Percentiles rank a stretch among this genome's conserved stretches.
Evolutionary conservation across 2,329 filamentous ascomycete genomes (phyloP).

Genomic region (Teratosphaeria zuluensis): DNA sequence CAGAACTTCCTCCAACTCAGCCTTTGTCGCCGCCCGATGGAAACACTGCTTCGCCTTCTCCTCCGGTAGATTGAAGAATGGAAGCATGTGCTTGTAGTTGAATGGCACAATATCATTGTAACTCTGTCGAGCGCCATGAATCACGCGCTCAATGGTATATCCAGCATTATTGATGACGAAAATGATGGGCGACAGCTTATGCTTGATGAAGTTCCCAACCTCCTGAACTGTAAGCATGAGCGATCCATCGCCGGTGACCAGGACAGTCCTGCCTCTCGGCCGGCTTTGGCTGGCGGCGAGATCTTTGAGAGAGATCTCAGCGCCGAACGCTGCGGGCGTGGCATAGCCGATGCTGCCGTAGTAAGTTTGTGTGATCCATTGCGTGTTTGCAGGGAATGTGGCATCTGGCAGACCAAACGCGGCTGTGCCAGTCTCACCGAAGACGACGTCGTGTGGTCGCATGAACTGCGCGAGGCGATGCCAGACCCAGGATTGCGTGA

Average conservation of each 20-base stretch:
- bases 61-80: conserved; percentile 28
- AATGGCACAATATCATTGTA: conserved; percentile 45
- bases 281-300: conserved; percentile 22
- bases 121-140: conserved; percentile 37
- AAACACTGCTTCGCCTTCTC: conserved; percentile 22
- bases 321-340: conserved; percentile 32
- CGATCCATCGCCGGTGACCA: conserved; percentile 55
- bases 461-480: conserved; percentile 25
- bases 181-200: conserved; percentile 26
- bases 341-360: conserved; percentile 37
- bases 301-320: conserved; percentile 42
- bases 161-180: conserved; percentile 39
- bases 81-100: conserved; percentile 31
- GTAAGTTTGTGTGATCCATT: conserved; percentile 33
- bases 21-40: conserved; percentile 29
- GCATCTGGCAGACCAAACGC: conserved; percentile 28
- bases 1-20: conserved; percentile 29
- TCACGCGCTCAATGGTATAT: conserved; percentile 39
- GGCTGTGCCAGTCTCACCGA: conserved; percentile 35
- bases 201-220: conserved; percentile 50
- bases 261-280: conserved; percentile 48
- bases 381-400: conserved; percentile 13
- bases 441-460: conserved; percentile 28
- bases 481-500: conserved; percentile 38
- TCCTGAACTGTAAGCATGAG: conserved; percentile 59